Evolutionary conservation across 2,329 filamentous ascomycete species (phyloP), one percentile per base, ranked within the genome.

Genomic region (Calonectria naviculata): DNA sequence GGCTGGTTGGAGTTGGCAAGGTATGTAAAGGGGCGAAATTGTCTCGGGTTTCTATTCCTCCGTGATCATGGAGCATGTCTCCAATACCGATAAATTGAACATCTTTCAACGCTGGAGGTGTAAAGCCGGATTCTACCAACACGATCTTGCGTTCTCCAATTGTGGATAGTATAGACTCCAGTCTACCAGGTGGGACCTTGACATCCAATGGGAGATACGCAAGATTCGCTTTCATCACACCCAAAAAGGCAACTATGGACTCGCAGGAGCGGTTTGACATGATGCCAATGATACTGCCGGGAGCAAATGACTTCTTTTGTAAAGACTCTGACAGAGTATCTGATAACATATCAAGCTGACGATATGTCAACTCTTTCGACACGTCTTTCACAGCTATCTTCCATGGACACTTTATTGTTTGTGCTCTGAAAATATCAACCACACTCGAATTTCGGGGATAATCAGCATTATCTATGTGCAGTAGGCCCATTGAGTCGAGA

Each of bases 141-240:
- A 75, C 47, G 5, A 74, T 46, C 12, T 34, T 67, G 15, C 54
- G 38, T 0, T 31, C 66, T 0, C 28, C 19, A 3, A 67, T 61
- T 1, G 71, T 42, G 1, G 71, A 70, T 1, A 75, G 36, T 7
- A 75, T 73, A 0, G 52, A 52, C 2, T 73, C 64, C 1, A 74
- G 24, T 2, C 72, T 71, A 7, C 62, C 68, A 8, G 44, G 13
- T 0, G 74, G 74, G 1, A 61, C 60, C 15, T 76, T 74, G 17
- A 68, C 44, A 28, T 76, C 73, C 1, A 76, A 46, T 3, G 75
- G 74, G 0, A 76, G 41, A 28, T 76, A 76, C 0, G 75, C 73
- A 4, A 76, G n/a, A 21, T 64, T 70, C 0, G 75, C 73, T 12
- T 76, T 76, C 19, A 78, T 58, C 26, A 75, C 68, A 21, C 69